Percentiles rank a stretch among this genome's conserved stretches.
These are phyloP conservation scores for Colletotrichum sp. DNA, from an alignment of 2,329 filamentous ascomycete species.

Conservation along the genomic window DNA sequence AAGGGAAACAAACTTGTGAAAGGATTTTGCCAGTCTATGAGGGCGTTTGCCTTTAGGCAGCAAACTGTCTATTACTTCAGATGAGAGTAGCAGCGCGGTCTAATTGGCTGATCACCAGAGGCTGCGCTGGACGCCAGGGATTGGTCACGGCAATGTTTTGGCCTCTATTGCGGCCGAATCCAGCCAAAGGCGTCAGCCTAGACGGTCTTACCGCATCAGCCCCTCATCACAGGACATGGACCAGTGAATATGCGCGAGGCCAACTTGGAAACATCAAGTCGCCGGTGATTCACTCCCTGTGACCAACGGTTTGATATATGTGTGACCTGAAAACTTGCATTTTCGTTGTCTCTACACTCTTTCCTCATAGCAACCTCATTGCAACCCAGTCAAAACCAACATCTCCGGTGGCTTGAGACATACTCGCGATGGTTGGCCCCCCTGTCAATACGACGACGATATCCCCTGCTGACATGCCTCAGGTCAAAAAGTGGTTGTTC, in stretches of 20 bases:
- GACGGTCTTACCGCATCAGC: not conserved
- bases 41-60: not conserved
- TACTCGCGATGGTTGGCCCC: not conserved
- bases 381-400: not conserved
- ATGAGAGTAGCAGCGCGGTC: not conserved
- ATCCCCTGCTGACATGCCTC: not conserved
- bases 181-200: not conserved
- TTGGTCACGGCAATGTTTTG: not conserved
- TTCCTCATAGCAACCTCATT: not conserved
- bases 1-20: not conserved
- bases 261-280: not conserved
- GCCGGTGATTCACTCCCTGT: not conserved
- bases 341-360: not conserved
- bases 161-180: not conserved
- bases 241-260: not conserved
- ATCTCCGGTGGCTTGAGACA: not conserved
- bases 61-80: not conserved
- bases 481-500: constrained; percentile 13
- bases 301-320: not conserved
- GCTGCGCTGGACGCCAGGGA: not conserved
- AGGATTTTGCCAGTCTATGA: not conserved
- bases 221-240: not conserved
- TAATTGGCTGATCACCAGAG: not conserved
- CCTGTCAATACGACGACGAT: not conserved
- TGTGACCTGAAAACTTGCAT: not conserved